Percentiles rank a stretch among this genome's conserved stretches.
These are phyloP conservation scores for Eimeria praecox DNA, from an alignment of 169 alveolate genomes.

Conservation along the genomic window DNA sequence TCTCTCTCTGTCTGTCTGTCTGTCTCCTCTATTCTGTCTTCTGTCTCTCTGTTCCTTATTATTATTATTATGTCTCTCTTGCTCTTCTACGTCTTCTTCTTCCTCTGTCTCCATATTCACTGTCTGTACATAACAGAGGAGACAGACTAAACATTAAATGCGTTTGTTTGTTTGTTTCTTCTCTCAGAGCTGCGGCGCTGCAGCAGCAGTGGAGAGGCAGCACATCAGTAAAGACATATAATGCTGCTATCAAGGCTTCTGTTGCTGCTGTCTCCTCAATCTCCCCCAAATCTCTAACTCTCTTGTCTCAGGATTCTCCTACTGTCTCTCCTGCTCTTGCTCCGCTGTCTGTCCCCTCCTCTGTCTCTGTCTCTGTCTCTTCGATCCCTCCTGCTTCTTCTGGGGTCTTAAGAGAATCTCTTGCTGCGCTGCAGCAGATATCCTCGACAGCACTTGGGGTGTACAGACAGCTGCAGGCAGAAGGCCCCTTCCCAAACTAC, in stretches of 20 bases:
- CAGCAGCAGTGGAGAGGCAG: conserved; percentile 8
- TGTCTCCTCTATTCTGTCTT: neutral
- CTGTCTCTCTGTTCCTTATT: neutral
- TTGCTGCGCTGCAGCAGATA: neutral
- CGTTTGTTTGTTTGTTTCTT: no score
- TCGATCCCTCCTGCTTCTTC: neutral
- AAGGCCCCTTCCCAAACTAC: conserved; percentile 28
- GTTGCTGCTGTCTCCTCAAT: conserved; percentile 29
- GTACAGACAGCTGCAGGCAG: neutral
- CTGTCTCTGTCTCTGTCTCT: neutral
- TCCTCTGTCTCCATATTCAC: no score
- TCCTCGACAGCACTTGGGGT: conserved; percentile 30
- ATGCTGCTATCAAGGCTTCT: conserved; percentile 26
- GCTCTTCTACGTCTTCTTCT: neutral
- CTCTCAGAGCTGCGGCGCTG: conserved; percentile 20
- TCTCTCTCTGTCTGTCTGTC: no score
- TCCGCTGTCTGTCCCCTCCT: neutral
- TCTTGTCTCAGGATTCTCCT: neutral
- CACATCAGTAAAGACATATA: neutral
- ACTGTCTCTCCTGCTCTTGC: neutral
- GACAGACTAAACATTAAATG: no score
- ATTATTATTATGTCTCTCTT: no score
- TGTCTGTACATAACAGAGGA: no score
- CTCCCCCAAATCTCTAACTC: neutral
- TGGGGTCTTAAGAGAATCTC: neutral